These are phyloP conservation scores for Lizonia empirigonia DNA, from an alignment of 2,329 filamentous ascomycete species.

Conservation along the genomic window DNA sequence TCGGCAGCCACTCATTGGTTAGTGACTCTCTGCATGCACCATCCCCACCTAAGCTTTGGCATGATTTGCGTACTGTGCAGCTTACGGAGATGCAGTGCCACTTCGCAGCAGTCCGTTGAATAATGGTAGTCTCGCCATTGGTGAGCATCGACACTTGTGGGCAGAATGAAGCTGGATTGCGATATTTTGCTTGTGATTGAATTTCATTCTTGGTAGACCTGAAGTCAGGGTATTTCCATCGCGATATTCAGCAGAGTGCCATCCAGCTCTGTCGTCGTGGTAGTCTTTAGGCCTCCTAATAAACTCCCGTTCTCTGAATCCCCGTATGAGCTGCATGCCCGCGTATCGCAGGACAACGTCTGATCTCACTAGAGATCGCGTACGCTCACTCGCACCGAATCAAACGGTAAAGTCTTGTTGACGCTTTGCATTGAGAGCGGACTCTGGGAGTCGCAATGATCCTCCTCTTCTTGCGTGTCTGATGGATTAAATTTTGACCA, in stretches of 20 bases:
- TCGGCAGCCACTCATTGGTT: slow-evolving; percentile 7
- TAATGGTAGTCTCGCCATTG: not conserved
- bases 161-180: not conserved
- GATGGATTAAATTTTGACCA: not conserved
- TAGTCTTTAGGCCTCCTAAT: not conserved
- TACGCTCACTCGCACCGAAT: not conserved
- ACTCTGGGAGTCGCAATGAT: not conserved
- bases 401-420: not conserved
- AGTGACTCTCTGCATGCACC: not conserved
- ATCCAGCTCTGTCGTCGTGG: not conserved
- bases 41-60: not conserved
- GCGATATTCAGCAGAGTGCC: not conserved
- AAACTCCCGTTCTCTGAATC: not conserved
- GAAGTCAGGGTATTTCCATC: not conserved
- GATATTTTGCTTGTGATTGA: not conserved
- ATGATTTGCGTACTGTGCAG: not conserved
- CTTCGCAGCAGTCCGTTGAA: not conserved
- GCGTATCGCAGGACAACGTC: not conserved
- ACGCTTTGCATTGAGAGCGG: not conserved
- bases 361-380: not conserved
- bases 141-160: not conserved
- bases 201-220: not conserved
- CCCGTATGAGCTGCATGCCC: not conserved
- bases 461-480: not conserved
- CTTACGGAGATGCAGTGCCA: not conserved